Percentiles rank a stretch among this genome's conserved stretches.
Conservation (phyloP, 1,284 basidiomycete species). For the Marasmius oreades region DNA sequence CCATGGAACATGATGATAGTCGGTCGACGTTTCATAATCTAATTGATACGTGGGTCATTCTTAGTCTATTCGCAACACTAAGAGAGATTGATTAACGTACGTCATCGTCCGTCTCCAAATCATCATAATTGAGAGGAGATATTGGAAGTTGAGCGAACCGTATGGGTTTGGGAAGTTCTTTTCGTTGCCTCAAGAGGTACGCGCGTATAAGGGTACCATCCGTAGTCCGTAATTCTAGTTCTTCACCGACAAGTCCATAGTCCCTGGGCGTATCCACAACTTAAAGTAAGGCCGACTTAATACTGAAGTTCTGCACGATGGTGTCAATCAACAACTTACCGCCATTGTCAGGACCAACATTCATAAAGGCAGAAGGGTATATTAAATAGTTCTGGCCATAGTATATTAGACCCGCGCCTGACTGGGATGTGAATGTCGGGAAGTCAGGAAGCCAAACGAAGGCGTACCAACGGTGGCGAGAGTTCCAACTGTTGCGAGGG, state of each 20-base stretch:
- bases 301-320: background rate
- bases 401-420: constrained; percentile 66
- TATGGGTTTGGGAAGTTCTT: constrained; percentile 23
- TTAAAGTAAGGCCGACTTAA: constrained; percentile 28
- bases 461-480: constrained; percentile 60
- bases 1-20: constrained; percentile 92
- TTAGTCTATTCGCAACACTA: too few relatives aligned
- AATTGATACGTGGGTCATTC: too few relatives aligned
- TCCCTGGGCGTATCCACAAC: constrained; percentile 72
- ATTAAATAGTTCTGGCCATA: constrained; percentile 87
- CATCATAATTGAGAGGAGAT: constrained; percentile 14
- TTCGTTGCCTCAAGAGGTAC: constrained; percentile 53
- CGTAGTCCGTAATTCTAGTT: constrained; percentile 62
- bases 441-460: background rate
- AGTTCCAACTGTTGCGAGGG: constrained; percentile 63
- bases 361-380: constrained; percentile 73
- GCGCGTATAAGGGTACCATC: constrained; percentile 59
- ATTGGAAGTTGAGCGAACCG: constrained; percentile 15
- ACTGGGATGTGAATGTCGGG: constrained; percentile 7
- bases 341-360: constrained; percentile 15
- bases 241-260: constrained; percentile 70
- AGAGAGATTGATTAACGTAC: too few relatives aligned
- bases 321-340: constrained; percentile 1
- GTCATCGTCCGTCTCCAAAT: constrained; percentile 31
- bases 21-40: constrained; percentile 72